Evolutionary conservation across 805 yeast species (phyloP).

Genomic region (Candida methanosorbosa): DNA sequence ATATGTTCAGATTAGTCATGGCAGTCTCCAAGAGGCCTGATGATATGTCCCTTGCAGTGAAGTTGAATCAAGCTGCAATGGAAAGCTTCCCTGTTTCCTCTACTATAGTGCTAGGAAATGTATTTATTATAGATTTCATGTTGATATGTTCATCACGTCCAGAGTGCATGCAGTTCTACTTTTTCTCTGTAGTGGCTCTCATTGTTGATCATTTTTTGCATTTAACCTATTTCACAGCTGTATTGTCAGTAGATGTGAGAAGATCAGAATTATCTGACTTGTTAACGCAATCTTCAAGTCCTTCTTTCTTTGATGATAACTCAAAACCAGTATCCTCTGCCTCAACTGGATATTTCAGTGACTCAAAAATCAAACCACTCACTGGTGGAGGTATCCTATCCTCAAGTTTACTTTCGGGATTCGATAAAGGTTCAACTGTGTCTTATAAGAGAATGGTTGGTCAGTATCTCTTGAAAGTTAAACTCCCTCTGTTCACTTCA

Average conservation of each 20-base stretch:
- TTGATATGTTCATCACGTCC: constrained; percentile 21
- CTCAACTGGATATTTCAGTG: too few species aligned
- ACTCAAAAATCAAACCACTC: constrained; percentile 6
- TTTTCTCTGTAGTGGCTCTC: constrained; percentile 40
- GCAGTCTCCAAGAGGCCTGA: constrained; percentile 31
- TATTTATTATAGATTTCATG: constrained; percentile 11
- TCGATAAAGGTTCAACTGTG: constrained; percentile 3
- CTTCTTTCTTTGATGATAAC: background rate
- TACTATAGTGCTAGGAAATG: constrained; percentile 14
- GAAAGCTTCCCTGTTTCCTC: constrained; percentile 30
- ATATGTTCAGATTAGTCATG: constrained; percentile 36
- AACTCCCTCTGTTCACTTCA: constrained; percentile 27
- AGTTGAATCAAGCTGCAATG: constrained; percentile 28
- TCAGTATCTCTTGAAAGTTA: constrained; percentile 24
- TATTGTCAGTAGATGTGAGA: constrained; percentile 58
- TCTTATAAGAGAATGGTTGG: constrained; percentile 15
- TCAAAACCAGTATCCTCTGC: too few species aligned
- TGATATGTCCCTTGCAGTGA: constrained; percentile 30
- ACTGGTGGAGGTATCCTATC: constrained; percentile 15
- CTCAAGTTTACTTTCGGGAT: constrained; percentile 7
- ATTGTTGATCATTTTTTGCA: constrained; percentile 53
- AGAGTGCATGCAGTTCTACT: constrained; percentile 30
- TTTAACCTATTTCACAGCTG: constrained; percentile 54
- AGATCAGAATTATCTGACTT: constrained; percentile 54
- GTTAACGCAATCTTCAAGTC: constrained; percentile 16